A percentile compares a stretch with the other conserved stretches of the same genome.
Evolutionary conservation across 2,329 filamentous ascomycete species (phyloP).

Genomic region (Boeremia exigua): DNA sequence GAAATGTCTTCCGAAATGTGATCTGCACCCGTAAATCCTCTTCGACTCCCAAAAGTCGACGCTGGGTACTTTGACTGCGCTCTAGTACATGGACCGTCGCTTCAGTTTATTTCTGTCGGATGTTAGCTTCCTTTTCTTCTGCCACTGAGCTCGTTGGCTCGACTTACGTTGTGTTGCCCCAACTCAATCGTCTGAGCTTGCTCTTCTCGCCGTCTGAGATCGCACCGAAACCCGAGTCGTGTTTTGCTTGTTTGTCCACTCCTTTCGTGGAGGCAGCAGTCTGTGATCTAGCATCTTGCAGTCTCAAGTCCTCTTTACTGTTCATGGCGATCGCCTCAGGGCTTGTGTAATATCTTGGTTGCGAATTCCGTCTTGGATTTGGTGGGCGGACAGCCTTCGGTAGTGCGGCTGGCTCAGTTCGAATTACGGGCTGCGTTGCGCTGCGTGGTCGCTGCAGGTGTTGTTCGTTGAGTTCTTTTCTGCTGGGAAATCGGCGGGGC

Average conservation of each 20-base stretch:
- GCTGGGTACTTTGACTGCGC: no score
- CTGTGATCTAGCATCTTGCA: neutral
- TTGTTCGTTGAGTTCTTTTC: constrained; percentile 8
- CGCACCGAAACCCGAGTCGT: constrained; percentile 7
- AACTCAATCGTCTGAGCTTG: constrained; percentile 8
- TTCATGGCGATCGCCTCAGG: neutral
- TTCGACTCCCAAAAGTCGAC: no score
- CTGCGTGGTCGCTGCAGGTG: constrained; percentile 9
- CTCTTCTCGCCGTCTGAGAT: constrained; percentile 6
- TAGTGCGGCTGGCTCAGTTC: neutral
- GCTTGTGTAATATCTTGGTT: constrained; percentile 26
- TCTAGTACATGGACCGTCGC: constrained; percentile 8
- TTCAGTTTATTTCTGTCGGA: constrained; percentile 7
- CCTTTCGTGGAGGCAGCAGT: neutral
- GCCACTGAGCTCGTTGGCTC: no score
- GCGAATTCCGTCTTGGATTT: constrained; percentile 12
- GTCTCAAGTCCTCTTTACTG: constrained; percentile 7
- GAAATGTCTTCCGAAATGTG: no score
- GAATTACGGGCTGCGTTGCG: neutral
- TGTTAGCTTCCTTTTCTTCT: neutral
- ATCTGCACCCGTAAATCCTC: no score
- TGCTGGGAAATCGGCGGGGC: constrained; percentile 2
- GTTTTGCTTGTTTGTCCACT: constrained; percentile 3
- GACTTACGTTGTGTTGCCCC: constrained; percentile 14
- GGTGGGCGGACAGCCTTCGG: neutral